phyloP scores from a whole-genome alignment of 192 early-diverging fungal species.

The Linnemannia hyalina region DNA sequence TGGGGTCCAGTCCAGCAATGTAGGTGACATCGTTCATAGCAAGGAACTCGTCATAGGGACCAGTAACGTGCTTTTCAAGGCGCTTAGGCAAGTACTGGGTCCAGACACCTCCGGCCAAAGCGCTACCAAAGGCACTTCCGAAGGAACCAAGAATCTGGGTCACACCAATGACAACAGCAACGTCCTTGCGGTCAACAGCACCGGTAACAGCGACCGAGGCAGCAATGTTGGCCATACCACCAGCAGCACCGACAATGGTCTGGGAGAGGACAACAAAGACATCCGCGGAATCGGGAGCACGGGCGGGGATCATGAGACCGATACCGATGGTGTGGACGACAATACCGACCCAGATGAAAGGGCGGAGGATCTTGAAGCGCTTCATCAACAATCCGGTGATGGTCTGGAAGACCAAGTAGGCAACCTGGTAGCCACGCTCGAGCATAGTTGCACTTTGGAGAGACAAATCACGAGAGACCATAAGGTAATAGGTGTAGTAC shows the following conservation, averaged over 20 bases:
- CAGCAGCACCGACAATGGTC: conserved; percentile 53
- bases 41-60: conserved; percentile 39
- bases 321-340: conserved; percentile 46
- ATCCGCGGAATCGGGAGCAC: conserved; percentile 32
- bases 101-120: conserved; percentile 51
- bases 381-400: conserved; percentile 31
- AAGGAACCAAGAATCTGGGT: conserved; percentile 47
- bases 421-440: conserved; percentile 46
- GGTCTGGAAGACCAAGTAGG: conserved; percentile 43
- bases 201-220: conserved; percentile 39
- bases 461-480: conserved; percentile 33
- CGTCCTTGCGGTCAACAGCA: conserved; percentile 32
- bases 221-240: conserved; percentile 54
- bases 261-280: conserved; percentile 45
- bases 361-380: conserved; percentile 36
- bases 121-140: conserved; percentile 41
- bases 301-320: conserved; percentile 48
- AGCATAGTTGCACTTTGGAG: conserved; percentile 13
- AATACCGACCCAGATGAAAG: conserved; percentile 51
- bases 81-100: conserved; percentile 43
- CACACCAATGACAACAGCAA: conserved; percentile 38
- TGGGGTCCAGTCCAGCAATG: conserved; percentile 12
- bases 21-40: conserved; percentile 16
- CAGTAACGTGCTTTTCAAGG: conserved; percentile 29
- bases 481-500: conserved; percentile 42